Percentiles rank a stretch among this genome's conserved stretches.
Conservation (phyloP, 2,329 filamentous ascomycete species). For the Colletotrichum sp. region DNA sequence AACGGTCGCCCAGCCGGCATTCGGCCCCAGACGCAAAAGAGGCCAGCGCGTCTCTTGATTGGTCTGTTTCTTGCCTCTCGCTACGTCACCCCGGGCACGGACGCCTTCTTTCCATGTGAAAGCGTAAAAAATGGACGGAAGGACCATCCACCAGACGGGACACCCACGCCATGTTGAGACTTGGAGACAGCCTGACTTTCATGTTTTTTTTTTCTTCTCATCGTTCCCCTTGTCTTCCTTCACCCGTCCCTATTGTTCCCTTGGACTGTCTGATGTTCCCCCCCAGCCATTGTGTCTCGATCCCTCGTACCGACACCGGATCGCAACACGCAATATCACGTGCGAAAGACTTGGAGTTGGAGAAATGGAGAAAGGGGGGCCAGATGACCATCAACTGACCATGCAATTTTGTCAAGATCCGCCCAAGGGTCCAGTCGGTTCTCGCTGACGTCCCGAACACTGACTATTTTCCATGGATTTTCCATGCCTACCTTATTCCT, state of each 20-base stretch:
- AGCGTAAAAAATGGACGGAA: background rate
- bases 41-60: background rate
- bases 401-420: constrained; percentile 5
- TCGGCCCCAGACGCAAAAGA: constrained; percentile 20
- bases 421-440: constrained; percentile 9
- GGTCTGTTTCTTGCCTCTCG: background rate
- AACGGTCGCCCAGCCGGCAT: constrained; percentile 16
- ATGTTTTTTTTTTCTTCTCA: background rate
- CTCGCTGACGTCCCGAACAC: background rate
- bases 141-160: background rate
- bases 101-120: constrained; percentile 17
- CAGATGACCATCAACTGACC: constrained; percentile 12
- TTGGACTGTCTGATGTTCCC: background rate
- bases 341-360: background rate
- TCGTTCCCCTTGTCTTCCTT: background rate
- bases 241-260: background rate
- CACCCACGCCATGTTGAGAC: background rate
- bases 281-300: background rate
- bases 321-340: background rate
- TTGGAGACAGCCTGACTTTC: background rate
- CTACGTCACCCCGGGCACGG: constrained; percentile 16
- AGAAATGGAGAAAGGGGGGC: background rate
- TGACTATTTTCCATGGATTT: background rate
- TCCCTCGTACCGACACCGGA: background rate
- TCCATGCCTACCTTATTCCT: background rate